These are phyloP conservation scores for Fusarium coicis DNA, from an alignment of 2,329 filamentous ascomycete genomes.

Conservation along the genomic window DNA sequence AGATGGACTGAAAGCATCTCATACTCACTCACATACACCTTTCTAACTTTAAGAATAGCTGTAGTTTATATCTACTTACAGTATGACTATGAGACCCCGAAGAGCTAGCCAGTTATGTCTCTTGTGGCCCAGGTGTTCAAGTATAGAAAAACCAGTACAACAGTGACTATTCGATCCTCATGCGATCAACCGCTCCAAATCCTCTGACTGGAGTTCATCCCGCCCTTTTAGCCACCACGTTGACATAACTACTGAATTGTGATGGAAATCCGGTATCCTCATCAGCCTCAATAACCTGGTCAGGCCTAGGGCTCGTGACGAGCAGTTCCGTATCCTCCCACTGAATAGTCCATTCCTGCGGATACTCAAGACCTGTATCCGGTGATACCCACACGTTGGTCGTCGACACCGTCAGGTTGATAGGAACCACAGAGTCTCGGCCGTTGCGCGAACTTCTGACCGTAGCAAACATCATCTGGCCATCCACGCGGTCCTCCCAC, in stretches of 20 bases:
- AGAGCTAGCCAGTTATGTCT: rapidly evolving
- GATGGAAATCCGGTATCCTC: background rate
- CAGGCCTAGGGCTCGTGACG: background rate
- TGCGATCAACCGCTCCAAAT: background rate
- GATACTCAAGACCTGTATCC: background rate
- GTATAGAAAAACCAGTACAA: too few relatives aligned
- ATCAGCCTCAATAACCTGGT: background rate
- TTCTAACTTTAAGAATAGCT: background rate
- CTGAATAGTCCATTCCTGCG: background rate
- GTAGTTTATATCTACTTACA: rapidly evolving
- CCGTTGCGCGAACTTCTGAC: background rate
- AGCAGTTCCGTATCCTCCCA: background rate
- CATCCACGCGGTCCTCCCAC: background rate
- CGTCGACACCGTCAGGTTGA: background rate
- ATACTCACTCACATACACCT: rapidly evolving
- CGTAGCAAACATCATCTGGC: background rate
- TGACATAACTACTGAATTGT: background rate
- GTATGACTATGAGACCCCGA: rapidly evolving
- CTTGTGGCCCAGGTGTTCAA: background rate
- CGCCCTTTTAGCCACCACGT: background rate
- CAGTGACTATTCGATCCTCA: background rate
- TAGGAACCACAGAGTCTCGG: background rate
- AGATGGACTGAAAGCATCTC: rapidly evolving
- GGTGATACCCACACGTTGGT: background rate
- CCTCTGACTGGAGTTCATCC: background rate